Evolutionary conservation across 148 eudicot genomes (phyloP), one percentile per base, ranked within the genome.

Genomic region (Persicaria tinctoria): DNA sequence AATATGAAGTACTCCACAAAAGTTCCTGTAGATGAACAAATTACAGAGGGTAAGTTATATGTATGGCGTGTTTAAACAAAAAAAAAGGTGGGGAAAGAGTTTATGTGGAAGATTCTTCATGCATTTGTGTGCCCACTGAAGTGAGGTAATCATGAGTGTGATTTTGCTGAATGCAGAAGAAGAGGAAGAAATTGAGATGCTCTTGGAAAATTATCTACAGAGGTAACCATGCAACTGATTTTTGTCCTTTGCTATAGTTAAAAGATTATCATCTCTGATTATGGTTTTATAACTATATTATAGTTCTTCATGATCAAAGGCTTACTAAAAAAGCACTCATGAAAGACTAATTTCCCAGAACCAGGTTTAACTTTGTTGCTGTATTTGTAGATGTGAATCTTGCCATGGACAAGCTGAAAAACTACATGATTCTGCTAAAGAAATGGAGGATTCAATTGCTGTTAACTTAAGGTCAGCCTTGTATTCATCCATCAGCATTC

Each of bases 131-230:
- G 9, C 53, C 53, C 53, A 50, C 41, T 32, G 41, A 32, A 50
- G 9, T 7, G 53, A 50, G 53, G 53, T 12, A 50, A 50, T 12
- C 53, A 50, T 50, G 9, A 50, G 11, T 50, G 9, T 50, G 53
- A 50, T 50, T 78, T 51, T 78, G 18, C 71, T 45, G 56, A 79
- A 73, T 80, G 87, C 95, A 93, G 98, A 89, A 79, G 93, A 93
- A 80, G 95, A 93, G 83, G 97, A 93, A 84, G 98, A 93, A 87
- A 93, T 93, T 77, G 98, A 93, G 85, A 93, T 91, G 97, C 91
- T 93, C 32, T 79, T 93, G 79, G 98, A 93, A 82, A 93, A 93
- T 46, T 93, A 89, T 84, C 98, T 93, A 74, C 98, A 93, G 51
- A 89, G 98, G 98, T 91, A 81, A 16, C 66, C 66, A 60, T 17